Conservation (phyloP, 73 alveolate species). For the Effrenium voratum region DNA sequence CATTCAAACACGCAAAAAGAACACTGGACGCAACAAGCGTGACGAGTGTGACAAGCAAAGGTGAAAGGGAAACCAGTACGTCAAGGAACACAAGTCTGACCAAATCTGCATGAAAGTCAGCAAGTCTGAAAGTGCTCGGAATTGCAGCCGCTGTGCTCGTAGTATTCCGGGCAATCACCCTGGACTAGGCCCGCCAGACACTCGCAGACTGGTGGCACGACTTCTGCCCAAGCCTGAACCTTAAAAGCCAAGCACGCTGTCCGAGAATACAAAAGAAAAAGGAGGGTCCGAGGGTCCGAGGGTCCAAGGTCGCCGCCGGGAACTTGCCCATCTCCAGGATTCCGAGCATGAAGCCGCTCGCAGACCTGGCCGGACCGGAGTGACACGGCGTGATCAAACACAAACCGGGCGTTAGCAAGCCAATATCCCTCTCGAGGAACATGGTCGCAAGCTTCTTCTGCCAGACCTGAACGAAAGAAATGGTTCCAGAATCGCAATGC, state of each 20-base stretch:
- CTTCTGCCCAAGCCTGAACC: conserved; percentile 81
- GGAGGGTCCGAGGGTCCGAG: background rate
- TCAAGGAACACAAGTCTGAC: too few species aligned
- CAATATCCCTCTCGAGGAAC: conserved; percentile 67
- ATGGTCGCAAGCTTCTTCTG: conserved; percentile 50
- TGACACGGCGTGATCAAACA: background rate
- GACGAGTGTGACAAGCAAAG: too few species aligned
- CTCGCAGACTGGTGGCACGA: conserved; percentile 91
- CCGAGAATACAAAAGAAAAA: background rate
- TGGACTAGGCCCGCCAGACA: conserved; percentile 76
- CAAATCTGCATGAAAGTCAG: too few species aligned
- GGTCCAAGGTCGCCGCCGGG: conserved; percentile 14
- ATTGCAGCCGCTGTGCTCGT: too few species aligned
- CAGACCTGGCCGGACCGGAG: conserved; percentile 26
- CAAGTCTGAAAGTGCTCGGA: too few species aligned
- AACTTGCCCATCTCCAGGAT: conserved; percentile 86
- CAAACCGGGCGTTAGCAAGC: conserved; percentile 25
- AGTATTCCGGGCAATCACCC: conserved; percentile 83
- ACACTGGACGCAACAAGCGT: too few species aligned
- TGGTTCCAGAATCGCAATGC: background rate
- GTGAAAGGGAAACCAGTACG: too few species aligned
- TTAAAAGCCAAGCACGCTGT: background rate
- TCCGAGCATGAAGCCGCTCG: conserved; percentile 92
- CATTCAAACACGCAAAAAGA: too few species aligned
- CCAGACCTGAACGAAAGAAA: conserved; percentile 16